Percentiles rank a stretch among this genome's conserved stretches.
These are phyloP conservation scores for Spironucleus salmonicida DNA, from an alignment of 208 protist species.

Conservation along the genomic window DNA sequence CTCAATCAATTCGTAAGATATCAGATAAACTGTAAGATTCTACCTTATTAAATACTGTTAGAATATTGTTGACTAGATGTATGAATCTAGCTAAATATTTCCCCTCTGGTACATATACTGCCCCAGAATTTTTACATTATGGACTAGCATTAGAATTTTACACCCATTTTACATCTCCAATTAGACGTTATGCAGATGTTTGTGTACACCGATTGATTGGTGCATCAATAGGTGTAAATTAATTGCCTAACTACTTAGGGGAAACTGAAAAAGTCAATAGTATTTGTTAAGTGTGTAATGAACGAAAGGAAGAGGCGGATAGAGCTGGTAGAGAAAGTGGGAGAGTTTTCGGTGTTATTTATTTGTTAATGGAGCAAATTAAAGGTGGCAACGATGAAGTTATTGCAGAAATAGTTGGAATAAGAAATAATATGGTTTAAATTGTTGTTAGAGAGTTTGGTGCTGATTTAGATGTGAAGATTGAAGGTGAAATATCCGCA, in stretches of 20 bases:
- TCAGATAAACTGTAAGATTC: slow-evolving; percentile 49
- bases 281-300: neutral
- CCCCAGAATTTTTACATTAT: slow-evolving; percentile 60
- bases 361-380: too few relatives aligned
- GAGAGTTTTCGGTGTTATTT: slow-evolving; percentile 1
- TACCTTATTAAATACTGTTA: slow-evolving; percentile 34
- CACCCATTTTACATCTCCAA: slow-evolving; percentile 81
- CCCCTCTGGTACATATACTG: slow-evolving; percentile 25
- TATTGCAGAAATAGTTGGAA: too few relatives aligned
- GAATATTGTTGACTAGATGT: slow-evolving; percentile 58
- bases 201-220: slow-evolving; percentile 68
- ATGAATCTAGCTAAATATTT: slow-evolving; percentile 54
- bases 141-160: slow-evolving; percentile 61
- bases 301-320: slow-evolving; percentile 10
- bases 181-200: slow-evolving; percentile 64
- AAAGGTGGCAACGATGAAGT: too few relatives aligned
- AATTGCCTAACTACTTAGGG: neutral
- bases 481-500: too few relatives aligned
- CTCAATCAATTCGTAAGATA: slow-evolving; percentile 16
- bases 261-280: neutral
- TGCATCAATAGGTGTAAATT: slow-evolving; percentile 27
- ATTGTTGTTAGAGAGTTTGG: too few relatives aligned
- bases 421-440: too few relatives aligned
- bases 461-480: too few relatives aligned
- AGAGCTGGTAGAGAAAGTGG: neutral